Evolutionary conservation across 2,329 filamentous ascomycete genomes (phyloP).

Genomic region (Sclerotinia nivalis): DNA sequence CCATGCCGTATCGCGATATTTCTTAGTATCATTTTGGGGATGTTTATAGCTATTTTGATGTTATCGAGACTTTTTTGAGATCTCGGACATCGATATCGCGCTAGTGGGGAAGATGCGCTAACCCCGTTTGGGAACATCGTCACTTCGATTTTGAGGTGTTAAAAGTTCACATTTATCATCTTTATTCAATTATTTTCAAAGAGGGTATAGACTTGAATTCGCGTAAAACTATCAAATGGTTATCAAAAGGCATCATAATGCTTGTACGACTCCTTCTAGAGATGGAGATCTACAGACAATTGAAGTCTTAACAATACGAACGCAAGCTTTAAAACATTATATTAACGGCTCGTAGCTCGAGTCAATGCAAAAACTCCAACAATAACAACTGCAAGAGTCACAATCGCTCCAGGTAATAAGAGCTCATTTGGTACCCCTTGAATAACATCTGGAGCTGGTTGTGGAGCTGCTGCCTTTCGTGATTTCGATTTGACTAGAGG

Average conservation of each 20-base stretch:
- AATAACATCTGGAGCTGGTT: slow-evolving; percentile 67
- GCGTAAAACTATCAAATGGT: slow-evolving; percentile 23
- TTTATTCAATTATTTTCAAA: neutral
- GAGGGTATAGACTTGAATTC: slow-evolving; percentile 23
- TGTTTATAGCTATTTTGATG: slow-evolving; percentile 11
- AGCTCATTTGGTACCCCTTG: slow-evolving; percentile 92
- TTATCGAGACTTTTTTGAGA: slow-evolving; percentile 36
- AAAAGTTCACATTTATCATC: neutral
- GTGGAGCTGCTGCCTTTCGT: slow-evolving; percentile 42
- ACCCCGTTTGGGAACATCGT: slow-evolving; percentile 22
- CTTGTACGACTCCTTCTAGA: slow-evolving; percentile 17
- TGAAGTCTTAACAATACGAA: slow-evolving; percentile 28
- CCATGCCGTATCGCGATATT: slow-evolving; percentile 56
- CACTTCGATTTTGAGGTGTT: neutral
- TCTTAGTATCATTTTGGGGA: slow-evolving; percentile 56
- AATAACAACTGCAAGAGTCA: slow-evolving; percentile 92
- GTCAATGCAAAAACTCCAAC: slow-evolving; percentile 89
- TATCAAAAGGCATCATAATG: slow-evolving; percentile 22
- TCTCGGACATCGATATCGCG: slow-evolving; percentile 28
- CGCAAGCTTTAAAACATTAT: slow-evolving; percentile 23
- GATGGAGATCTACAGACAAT: slow-evolving; percentile 21
- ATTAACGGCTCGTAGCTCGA: slow-evolving; percentile 56
- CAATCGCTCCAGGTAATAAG: slow-evolving; percentile 88
- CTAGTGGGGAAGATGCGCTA: slow-evolving; percentile 27
- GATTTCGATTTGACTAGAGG: slow-evolving; percentile 45